These are phyloP conservation scores for Cryptococcus sp. DNA, from an alignment of 1,284 basidiomycete genomes.

Conservation along the genomic window DNA sequence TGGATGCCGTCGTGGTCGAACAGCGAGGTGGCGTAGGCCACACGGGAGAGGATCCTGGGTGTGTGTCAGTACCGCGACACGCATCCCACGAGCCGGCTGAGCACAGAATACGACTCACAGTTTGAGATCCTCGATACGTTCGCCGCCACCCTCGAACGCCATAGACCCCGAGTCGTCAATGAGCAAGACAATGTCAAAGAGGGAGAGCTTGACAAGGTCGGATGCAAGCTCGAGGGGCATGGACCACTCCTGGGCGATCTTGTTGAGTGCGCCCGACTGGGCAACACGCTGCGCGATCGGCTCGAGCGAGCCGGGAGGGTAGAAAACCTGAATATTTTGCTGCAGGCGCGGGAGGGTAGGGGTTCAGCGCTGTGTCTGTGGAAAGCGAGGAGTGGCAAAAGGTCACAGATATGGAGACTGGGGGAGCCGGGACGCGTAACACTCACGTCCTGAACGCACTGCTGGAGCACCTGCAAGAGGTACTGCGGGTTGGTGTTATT, in stretches of 20 bases:
- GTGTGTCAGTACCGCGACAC: not conserved
- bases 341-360: slow-evolving; percentile 8
- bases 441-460: slow-evolving; percentile 51
- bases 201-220: slow-evolving; percentile 49
- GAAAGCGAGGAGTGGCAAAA: not conserved
- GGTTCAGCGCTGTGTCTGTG: not conserved
- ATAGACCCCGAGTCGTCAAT: slow-evolving; percentile 51
- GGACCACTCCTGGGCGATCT: slow-evolving; percentile 50
- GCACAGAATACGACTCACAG: too few relatives aligned
- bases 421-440: not conserved
- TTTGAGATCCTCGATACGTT: slow-evolving; percentile 52
- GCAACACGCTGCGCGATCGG: slow-evolving; percentile 50
- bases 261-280: slow-evolving; percentile 46
- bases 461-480: slow-evolving; percentile 36
- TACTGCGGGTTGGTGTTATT: slow-evolving; percentile 27
- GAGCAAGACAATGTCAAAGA: slow-evolving; percentile 50
- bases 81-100: too few relatives aligned
- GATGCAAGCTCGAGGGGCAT: slow-evolving; percentile 51
- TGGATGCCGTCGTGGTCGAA: slow-evolving; percentile 54
- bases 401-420: not conserved
- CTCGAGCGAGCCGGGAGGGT: slow-evolving; percentile 50
- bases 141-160: slow-evolving; percentile 48
- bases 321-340: slow-evolving; percentile 53
- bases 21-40: slow-evolving; percentile 51
- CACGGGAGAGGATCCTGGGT: slow-evolving; percentile 43